Evolutionary conservation across 495 filamentous ascomycete species (phyloP).

Genomic region (Neurospora tetraspora): DNA sequence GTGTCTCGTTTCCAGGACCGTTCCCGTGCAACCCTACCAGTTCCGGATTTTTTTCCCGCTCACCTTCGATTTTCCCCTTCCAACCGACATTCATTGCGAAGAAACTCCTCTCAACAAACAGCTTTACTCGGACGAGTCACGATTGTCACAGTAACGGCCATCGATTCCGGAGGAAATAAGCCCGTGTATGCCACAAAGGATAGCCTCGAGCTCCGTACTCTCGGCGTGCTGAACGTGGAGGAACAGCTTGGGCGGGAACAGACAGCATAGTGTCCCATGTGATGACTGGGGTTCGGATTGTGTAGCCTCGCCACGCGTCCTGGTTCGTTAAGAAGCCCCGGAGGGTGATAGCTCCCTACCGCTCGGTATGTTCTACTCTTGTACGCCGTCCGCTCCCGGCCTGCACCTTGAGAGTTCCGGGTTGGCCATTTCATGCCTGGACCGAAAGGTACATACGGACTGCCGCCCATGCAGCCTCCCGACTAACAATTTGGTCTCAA

Average conservation of each 20-base stretch:
- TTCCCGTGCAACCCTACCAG: conserved; percentile 19
- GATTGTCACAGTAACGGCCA: conserved; percentile 6
- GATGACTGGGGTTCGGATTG: conserved; percentile 37
- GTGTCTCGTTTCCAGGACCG: conserved; percentile 15
- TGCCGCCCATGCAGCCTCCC: conserved; percentile 10
- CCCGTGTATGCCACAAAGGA: conserved; percentile 13
- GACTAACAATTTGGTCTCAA: conserved; percentile 15
- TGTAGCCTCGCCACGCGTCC: conserved; percentile 35
- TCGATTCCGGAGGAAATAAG: neutral
- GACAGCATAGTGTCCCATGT: conserved; percentile 38
- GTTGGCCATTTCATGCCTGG: conserved; percentile 5
- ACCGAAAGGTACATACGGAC: conserved; percentile 3
- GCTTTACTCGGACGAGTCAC: conserved; percentile 4
- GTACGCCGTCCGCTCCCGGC: conserved; percentile 5
- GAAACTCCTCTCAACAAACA: conserved; percentile 3
- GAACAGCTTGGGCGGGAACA: conserved; percentile 28
- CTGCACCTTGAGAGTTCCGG: neutral
- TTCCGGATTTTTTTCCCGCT: conserved; percentile 20
- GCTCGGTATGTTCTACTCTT: conserved; percentile 23
- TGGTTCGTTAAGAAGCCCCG: conserved; percentile 24
- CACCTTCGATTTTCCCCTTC: conserved; percentile 5
- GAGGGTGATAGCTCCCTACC: conserved; percentile 15
- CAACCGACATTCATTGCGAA: neutral
- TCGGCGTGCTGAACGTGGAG: conserved; percentile 29
- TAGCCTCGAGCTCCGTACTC: conserved; percentile 15